Evolutionary conservation across 2,329 filamentous ascomycete species (phyloP).

Genomic region (Stenocarpella maydis): DNA sequence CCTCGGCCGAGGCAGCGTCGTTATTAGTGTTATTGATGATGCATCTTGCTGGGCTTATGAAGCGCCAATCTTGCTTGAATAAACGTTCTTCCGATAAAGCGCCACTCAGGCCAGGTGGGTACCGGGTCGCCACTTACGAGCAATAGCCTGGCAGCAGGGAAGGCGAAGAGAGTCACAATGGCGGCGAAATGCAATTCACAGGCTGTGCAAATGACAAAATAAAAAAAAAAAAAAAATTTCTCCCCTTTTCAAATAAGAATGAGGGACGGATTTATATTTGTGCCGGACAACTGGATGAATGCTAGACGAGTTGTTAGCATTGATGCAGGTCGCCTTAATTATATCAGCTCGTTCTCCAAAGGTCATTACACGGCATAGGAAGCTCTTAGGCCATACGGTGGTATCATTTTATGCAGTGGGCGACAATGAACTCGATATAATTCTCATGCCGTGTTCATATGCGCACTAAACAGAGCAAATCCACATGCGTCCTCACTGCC

Average conservation of each 20-base stretch:
- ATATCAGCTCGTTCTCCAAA: too few species aligned
- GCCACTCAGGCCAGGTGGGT: not conserved
- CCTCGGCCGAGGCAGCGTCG: not conserved
- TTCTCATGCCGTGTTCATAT: too few species aligned
- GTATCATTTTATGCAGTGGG: too few species aligned
- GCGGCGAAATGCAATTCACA: not conserved
- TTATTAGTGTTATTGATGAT: not conserved
- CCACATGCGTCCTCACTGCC: too few species aligned
- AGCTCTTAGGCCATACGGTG: too few species aligned
- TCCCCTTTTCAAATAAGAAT: not conserved
- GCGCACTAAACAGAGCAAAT: too few species aligned
- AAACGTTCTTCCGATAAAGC: not conserved
- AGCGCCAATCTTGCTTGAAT: not conserved
- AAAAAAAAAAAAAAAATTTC: too few species aligned
- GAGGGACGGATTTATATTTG: not conserved
- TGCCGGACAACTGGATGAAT: conserved; percentile 2
- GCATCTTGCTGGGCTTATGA: not conserved
- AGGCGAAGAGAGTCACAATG: not conserved
- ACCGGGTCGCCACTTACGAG: not conserved
- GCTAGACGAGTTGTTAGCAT: not conserved
- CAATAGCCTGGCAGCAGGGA: not conserved
- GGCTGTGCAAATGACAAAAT: not conserved
- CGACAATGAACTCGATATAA: too few species aligned
- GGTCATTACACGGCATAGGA: too few species aligned
- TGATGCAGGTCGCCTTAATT: too few species aligned